These are phyloP conservation scores for Aureobasidium leucospermi DNA, from an alignment of 2,329 filamentous ascomycete genomes.

Conservation along the genomic window DNA sequence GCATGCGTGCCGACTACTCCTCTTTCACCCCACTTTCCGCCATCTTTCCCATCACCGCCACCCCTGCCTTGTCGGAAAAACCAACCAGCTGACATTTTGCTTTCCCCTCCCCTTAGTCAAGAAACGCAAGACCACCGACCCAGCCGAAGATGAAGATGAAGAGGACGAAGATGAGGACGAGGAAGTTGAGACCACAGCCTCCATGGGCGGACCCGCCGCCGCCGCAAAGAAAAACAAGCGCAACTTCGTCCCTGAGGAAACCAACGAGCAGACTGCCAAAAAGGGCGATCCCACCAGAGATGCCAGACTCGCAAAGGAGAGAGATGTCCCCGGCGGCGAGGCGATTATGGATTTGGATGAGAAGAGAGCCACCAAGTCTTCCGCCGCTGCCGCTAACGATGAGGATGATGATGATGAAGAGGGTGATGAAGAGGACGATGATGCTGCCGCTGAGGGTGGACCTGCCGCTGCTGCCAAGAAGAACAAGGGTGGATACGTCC, in stretches of 20 bases:
- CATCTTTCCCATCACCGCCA: not conserved
- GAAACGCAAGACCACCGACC: slow-evolving; percentile 25
- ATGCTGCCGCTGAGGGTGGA: slow-evolving; percentile 22
- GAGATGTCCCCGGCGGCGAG: not conserved
- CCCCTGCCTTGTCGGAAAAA: too few species aligned
- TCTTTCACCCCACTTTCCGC: not conserved
- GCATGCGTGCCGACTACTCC: too few species aligned
- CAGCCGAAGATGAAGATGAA: slow-evolving; percentile 2
- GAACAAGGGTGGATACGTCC: too few species aligned
- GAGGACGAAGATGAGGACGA: not conserved
- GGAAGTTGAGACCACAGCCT: slow-evolving; percentile 22
- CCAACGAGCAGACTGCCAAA: too few species aligned
- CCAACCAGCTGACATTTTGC: too few species aligned
- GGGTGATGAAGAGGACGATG: slow-evolving; percentile 21
- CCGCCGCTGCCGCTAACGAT: slow-evolving; percentile 17
- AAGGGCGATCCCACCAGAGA: too few species aligned
- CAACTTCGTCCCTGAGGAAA: too few species aligned
- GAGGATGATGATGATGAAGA: slow-evolving; percentile 20
- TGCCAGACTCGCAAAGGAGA: not conserved
- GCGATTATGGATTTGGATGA: too few species aligned
- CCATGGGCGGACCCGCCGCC: slow-evolving; percentile 24
- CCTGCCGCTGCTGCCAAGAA: slow-evolving; percentile 26
- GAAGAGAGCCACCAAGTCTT: not conserved
- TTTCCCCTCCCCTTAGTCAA: not conserved
- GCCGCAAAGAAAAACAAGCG: slow-evolving; percentile 19